Conservation (phyloP, 1,284 basidiomycete species). For the Leccinum fuscescens region DNA sequence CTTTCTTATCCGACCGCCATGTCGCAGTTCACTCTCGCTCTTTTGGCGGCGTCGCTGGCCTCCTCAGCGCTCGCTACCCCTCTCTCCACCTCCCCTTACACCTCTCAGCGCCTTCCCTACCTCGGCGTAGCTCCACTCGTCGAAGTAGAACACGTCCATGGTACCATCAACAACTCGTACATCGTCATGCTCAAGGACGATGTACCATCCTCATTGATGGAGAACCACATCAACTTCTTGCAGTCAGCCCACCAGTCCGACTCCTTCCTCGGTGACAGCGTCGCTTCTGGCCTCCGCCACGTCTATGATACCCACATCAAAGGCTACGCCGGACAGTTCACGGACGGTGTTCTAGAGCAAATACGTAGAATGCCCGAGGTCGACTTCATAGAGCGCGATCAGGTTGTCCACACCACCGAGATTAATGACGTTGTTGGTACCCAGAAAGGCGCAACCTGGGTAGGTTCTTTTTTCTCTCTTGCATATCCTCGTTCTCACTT, state of each 20-base stretch:
- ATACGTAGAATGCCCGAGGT: slow-evolving; percentile 90
- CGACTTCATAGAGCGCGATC: slow-evolving; percentile 90
- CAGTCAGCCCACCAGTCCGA: slow-evolving; percentile 54
- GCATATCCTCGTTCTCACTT: background rate
- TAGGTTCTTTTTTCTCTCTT: slow-evolving; percentile 37
- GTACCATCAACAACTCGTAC: slow-evolving; percentile 83
- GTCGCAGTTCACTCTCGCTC: slow-evolving; percentile 38
- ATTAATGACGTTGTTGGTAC: slow-evolving; percentile 28
- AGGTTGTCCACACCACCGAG: slow-evolving; percentile 77
- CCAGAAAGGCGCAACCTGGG: slow-evolving; percentile 90
- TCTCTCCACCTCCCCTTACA: slow-evolving; percentile 59
- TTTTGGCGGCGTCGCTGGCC: slow-evolving; percentile 46
- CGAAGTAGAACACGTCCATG: slow-evolving; percentile 58
- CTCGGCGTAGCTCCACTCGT: slow-evolving; percentile 59
- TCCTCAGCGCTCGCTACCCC: slow-evolving; percentile 49
- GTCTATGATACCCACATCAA: slow-evolving; percentile 71
- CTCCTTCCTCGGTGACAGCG: slow-evolving; percentile 43
- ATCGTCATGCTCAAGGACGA: slow-evolving; percentile 85
- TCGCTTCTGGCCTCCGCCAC: slow-evolving; percentile 61
- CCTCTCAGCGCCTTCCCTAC: slow-evolving; percentile 42
- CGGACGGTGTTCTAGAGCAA: slow-evolving; percentile 68
- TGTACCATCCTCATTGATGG: slow-evolving; percentile 51
- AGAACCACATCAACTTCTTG: slow-evolving; percentile 75
- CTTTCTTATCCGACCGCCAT: slow-evolving; percentile 33
- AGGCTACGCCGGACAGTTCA: slow-evolving; percentile 88